A percentile compares a stretch with the other conserved stretches of the same genome.
Evolutionary conservation across 805 yeast species (phyloP).

Genomic region (Ogataea methylovora): DNA sequence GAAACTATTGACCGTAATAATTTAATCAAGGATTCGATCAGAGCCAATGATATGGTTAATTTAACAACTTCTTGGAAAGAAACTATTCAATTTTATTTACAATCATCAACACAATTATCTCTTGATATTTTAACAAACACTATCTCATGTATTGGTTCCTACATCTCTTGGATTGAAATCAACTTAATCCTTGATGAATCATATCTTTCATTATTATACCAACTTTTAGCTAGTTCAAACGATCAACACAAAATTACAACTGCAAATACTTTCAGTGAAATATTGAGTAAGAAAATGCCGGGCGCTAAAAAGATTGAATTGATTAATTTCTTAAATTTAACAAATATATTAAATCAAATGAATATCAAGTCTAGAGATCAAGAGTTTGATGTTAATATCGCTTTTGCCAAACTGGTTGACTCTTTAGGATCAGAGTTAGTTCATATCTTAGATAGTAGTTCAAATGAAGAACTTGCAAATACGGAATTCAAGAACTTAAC

Average conservation of each 20-base stretch:
- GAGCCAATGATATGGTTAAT: constrained; percentile 64
- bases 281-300: constrained; percentile 52
- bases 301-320: constrained; percentile 54
- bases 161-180: constrained; percentile 90
- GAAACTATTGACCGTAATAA: constrained; percentile 58
- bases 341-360: constrained; percentile 39
- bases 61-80: constrained; percentile 64
- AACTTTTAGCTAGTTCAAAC: constrained; percentile 32
- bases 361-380: constrained; percentile 33
- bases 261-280: constrained; percentile 44
- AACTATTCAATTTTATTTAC: constrained; percentile 34
- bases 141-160: constrained; percentile 68
- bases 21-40: constrained; percentile 70
- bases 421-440: constrained; percentile 71
- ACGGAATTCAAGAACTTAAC: constrained; percentile 29
- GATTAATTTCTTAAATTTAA: constrained; percentile 59
- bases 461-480: constrained; percentile 26
- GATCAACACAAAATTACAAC: constrained; percentile 51
- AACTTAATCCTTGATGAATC: constrained; percentile 58
- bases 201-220: constrained; percentile 50
- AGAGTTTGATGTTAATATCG: constrained; percentile 59
- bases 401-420: constrained; percentile 68
- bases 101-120: constrained; percentile 15
- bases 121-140: constrained; percentile 48
- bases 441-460: constrained; percentile 51